Base-by-base conservation (phyloP, 345 rosid species). In the Atalantia buxifolia region DNA sequence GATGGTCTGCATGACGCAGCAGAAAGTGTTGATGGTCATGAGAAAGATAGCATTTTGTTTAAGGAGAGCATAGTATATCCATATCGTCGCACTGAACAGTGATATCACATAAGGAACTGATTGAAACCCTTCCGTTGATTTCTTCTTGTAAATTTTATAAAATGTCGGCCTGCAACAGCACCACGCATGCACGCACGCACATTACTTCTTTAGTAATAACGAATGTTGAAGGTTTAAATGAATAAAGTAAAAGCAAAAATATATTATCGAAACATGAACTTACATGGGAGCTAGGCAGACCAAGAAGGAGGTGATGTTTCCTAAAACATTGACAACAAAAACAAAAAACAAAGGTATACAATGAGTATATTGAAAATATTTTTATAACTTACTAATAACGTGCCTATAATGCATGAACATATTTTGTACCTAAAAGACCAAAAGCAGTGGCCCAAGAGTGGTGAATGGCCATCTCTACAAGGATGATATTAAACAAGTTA, bases 221-320 rank as follows among this genome's bases (percentile, higher is more conserved):
- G 21, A 56, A 50, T 22, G 18, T 69, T 10, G 5, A 24, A 53
- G 21, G 48, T n/a, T 42, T 60, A 12, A 40, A 30, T 24, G 4
- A 4, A 13, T 10, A 59, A 16, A 71, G 16, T 35, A 33, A 42
- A 5, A 45, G 1, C 50, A 72, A 28, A 2, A 70, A 25, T 64
- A 69, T 50, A 13, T 7, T 6, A 40, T 4, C 1, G 13, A 63
- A 3, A 18, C 9, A 31, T 12, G 48, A 19, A 84, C 87, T 85
- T 76, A 92, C 95, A 91, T 28, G 27, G 98, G 98, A 30, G 97
- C 82, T 60, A 94, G 91, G 70, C 88, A 83, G 70, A 91, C 92
- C 74, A 88, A 69, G 71, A 88, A 86, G 67, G 97, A 93, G 76
- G 87, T 79, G n/a, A 89, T 76, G 82, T 91, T 86, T 69, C 97